Base-by-base conservation (phyloP, 306 rosid species). In the Trifolium pratense region DNA sequence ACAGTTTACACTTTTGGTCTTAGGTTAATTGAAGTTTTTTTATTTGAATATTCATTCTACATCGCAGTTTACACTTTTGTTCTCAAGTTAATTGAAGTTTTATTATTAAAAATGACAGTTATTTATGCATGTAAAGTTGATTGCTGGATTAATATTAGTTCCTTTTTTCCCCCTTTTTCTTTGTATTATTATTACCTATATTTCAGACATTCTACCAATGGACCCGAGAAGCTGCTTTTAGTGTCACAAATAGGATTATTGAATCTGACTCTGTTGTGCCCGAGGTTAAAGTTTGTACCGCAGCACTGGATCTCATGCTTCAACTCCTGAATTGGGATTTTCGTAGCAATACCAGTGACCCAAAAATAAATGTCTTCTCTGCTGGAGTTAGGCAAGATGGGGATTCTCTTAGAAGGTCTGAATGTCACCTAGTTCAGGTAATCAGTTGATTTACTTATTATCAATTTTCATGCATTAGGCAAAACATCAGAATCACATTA, bases 251-350 rank as follows among this genome's bases (percentile, higher is more conserved):
- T 73, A 75, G 77, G 84, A 93, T 91, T 80, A n/a, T 91, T 63
- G 92, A 87, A 78, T 88, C 92, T 46, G 71, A 85, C 64, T 85
- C 89, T 74, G 91, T 57, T 23, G 81, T 91, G 21, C 92, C 96
- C 5, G 98, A 91, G 86, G 92, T 80, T 80, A 93, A 91, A 86
- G 94, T 84, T 75, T 93, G 97, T 84, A 82, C 83, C 73, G 89
- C 91, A 81, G 87, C 96, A 29, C 74, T 93, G 79, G 87, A 85
- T 63, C 87, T 91, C 81, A 94, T 94, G 98, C 89, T 89, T 88
- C 98, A 94, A 83, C 91, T 91, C 71, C 86, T 94, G 87, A 94
- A 89, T 87, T 94, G 97, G 98, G 95, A 91, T 82, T 94, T 94
- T 79, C 67, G 61, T 56, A 76, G 51, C 79, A 81, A 75, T 75